Evolutionary conservation across 148 eudicot species (phyloP).

Genomic region (Euryodendron excelsum): DNA sequence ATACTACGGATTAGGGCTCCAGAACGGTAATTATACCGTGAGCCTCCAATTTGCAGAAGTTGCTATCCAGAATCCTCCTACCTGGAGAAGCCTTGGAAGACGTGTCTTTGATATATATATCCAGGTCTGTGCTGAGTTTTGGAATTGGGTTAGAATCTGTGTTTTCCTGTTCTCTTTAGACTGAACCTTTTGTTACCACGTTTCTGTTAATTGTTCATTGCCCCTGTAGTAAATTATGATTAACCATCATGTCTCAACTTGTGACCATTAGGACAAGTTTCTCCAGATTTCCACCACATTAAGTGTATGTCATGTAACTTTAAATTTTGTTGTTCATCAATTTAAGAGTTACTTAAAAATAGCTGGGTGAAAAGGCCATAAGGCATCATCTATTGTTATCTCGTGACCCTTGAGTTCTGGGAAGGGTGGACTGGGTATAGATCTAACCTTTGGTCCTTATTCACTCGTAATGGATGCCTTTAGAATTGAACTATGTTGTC

Average conservation of each 20-base stretch:
- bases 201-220: background rate
- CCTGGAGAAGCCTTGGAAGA: slow-evolving; percentile 68
- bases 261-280: background rate
- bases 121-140: slow-evolving; percentile 45
- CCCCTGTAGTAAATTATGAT: background rate
- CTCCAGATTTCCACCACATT: background rate
- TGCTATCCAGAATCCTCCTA: slow-evolving; percentile 25
- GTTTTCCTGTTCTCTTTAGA: background rate
- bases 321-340: background rate
- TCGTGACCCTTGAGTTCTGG: background rate
- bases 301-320: too few relatives aligned
- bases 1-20: slow-evolving; percentile 77
- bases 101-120: slow-evolving; percentile 77
- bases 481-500: background rate
- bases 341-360: background rate
- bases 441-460: background rate
- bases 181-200: background rate
- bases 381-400: background rate
- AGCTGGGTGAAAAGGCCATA: background rate
- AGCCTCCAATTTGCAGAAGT: slow-evolving; percentile 71
- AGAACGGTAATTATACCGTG: slow-evolving; percentile 78
- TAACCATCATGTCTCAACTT: background rate
- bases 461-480: background rate
- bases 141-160: background rate
- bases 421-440: background rate